phyloP scores from a whole-genome alignment of 1,284 basidiomycete species.

The Papiliotrema flavescens region DNA sequence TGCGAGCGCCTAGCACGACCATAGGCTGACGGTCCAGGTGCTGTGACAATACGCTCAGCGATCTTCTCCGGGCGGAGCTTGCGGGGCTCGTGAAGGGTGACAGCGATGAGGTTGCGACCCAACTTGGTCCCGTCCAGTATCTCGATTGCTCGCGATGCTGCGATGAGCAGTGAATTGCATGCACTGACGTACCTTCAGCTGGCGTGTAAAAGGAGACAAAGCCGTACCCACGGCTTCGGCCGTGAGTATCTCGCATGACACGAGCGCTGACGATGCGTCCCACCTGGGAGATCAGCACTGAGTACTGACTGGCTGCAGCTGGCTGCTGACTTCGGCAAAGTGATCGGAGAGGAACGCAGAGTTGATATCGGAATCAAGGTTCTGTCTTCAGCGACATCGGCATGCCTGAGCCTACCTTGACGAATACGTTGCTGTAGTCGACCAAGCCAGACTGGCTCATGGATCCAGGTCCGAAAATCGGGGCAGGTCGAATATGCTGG shows the following conservation, averaged over 20 bases:
- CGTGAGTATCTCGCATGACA: slow-evolving; percentile 84
- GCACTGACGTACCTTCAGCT: slow-evolving; percentile 62
- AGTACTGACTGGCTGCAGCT: slow-evolving; percentile 11
- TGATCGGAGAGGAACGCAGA: slow-evolving; percentile 74
- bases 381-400: slow-evolving; percentile 53
- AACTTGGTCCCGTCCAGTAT: slow-evolving; percentile 26
- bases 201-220: slow-evolving; percentile 86
- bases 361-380: slow-evolving; percentile 76
- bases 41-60: slow-evolving; percentile 15
- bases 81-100: slow-evolving; percentile 35
- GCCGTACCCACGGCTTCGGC: slow-evolving; percentile 86
- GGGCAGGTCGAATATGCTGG: slow-evolving; percentile 80
- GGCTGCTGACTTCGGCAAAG: slow-evolving; percentile 64
- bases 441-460: slow-evolving; percentile 77
- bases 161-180: background rate
- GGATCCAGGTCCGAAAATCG: slow-evolving; percentile 65
- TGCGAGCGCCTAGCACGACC: slow-evolving; percentile 1
- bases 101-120: slow-evolving; percentile 22
- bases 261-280: slow-evolving; percentile 85
- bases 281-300: slow-evolving; percentile 53
- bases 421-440: slow-evolving; percentile 83
- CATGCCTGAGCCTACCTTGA: slow-evolving; percentile 26
- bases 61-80: slow-evolving; percentile 34
- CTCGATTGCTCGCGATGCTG: slow-evolving; percentile 25
- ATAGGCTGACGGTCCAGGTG: background rate